These are phyloP conservation scores for Neltuma alba DNA, from an alignment of 306 rosid genomes.

Conservation along the genomic window DNA sequence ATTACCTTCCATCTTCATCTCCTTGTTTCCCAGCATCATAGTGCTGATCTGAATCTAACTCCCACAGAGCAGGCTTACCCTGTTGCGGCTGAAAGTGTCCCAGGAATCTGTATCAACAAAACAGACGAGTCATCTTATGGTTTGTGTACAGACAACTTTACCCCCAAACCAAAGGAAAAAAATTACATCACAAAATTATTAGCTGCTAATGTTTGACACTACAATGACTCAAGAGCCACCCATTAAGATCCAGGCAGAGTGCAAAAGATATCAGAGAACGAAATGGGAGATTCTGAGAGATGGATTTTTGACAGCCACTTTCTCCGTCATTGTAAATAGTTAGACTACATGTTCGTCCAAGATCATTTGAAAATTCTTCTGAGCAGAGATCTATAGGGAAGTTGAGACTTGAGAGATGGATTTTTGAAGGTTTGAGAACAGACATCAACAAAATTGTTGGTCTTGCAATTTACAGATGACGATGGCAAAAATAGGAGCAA, in stretches of 20 bases:
- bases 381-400: background rate
- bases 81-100: slow-evolving; percentile 86
- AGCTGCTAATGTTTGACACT: slow-evolving; percentile 19
- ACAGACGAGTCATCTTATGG: slow-evolving; percentile 26
- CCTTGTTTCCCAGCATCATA: slow-evolving; percentile 53
- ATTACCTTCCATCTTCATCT: slow-evolving; percentile 57
- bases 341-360: background rate
- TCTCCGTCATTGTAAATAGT: background rate
- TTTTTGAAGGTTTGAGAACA: background rate
- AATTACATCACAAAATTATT: slow-evolving; percentile 24
- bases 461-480: background rate
- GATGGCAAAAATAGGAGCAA: background rate
- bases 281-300: background rate
- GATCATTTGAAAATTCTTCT: background rate
- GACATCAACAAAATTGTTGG: background rate
- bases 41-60: slow-evolving; percentile 82
- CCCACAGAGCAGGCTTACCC: slow-evolving; percentile 89
- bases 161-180: background rate
- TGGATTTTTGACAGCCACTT: background rate
- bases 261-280: background rate
- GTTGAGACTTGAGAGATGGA: background rate
- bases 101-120: slow-evolving; percentile 66
- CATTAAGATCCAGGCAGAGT: background rate
- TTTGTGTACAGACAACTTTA: slow-evolving; percentile 9
- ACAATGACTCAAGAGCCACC: background rate